Conservation (phyloP, 2,329 filamentous ascomycete species). For the Hortaea werneckii region DNA sequence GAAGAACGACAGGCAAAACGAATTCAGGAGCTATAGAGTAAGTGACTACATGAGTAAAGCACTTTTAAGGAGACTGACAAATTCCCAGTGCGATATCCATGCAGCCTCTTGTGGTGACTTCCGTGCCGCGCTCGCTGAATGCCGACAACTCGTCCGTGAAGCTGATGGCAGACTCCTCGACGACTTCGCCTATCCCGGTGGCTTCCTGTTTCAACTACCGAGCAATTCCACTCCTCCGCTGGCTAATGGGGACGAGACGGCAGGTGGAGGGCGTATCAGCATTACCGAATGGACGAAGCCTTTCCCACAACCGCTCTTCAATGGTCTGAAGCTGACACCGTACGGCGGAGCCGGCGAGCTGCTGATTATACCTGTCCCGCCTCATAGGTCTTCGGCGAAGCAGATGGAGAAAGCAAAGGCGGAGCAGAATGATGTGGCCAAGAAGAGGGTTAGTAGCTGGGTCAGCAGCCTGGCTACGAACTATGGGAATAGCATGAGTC, state of each 20-base stretch:
- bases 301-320: slow-evolving; percentile 9
- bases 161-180: slow-evolving; percentile 9
- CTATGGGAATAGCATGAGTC: slow-evolving; percentile 1
- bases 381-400: not conserved
- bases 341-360: not conserved
- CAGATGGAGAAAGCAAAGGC: not conserved
- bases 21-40: not conserved
- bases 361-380: not conserved
- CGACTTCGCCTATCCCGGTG: slow-evolving; percentile 10
- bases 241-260: slow-evolving; percentile 1
- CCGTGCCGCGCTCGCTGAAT: slow-evolving; percentile 7
- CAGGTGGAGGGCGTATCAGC: slow-evolving; percentile 5
- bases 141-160: slow-evolving; percentile 7
- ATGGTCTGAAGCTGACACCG: slow-evolving; percentile 7
- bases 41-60: not conserved
- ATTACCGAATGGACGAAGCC: slow-evolving; percentile 4
- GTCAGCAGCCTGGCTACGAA: slow-evolving; percentile 2
- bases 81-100: slow-evolving; percentile 10
- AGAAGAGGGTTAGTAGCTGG: not conserved
- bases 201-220: slow-evolving; percentile 10
- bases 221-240: slow-evolving; percentile 3
- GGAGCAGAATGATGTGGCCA: not conserved
- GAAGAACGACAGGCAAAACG: not conserved
- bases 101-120: slow-evolving; percentile 5
- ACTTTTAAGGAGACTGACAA: not conserved